Base-by-base conservation (phyloP, 1,139 yeast genomes). In the Pichia sp. region DNA sequence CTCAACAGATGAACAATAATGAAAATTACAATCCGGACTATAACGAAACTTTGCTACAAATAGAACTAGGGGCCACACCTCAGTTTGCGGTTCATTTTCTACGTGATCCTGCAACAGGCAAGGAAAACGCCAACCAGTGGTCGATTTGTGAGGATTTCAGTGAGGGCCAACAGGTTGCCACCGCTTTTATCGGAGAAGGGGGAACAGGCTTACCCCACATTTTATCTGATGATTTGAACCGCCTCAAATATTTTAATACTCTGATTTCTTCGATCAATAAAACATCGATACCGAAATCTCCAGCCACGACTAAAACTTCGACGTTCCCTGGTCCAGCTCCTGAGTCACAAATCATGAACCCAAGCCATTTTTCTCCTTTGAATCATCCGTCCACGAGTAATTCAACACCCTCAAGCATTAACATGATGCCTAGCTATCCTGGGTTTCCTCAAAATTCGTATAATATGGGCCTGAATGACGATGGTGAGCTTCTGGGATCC, bases 141-240 rank as follows among this genome's bases (percentile, higher is more conserved):
- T 82, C 87, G 1, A 82, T 85, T 31, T 86, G 93, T 69, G 93
- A 86, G 57, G 95, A 87, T 69, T 87, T 87, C 62, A 83, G 89
- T 57, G 93, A 86, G 62, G 90, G 88, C 29, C 90, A 85, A 64
- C 92, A 87, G 66, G 93, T 87, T 11, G 81, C 82, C 56, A 78
- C 75, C 58, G 92, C 93, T 0, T 81, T 74, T 64, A 71, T 75
- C 47, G 82, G 82, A 15, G 87, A 77, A 36, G 78, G 78, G 3
- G 82, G 81, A 2, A 68, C 73, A 10, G 68, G 74, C 23, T 73
- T 76, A 8, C 85, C 85, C 2, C 87, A 82, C 64, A 79, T 69
- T 6, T 56, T 70, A 26, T 61, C 67, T 8, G 72, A 71, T 16
- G 61, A 63, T 29, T 54, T 62, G 15, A 64, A 63, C 26, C 65